These are phyloP conservation scores for Elaeis guineensis DNA, from an alignment of 176 grass and related monocot species.

Conservation along the genomic window DNA sequence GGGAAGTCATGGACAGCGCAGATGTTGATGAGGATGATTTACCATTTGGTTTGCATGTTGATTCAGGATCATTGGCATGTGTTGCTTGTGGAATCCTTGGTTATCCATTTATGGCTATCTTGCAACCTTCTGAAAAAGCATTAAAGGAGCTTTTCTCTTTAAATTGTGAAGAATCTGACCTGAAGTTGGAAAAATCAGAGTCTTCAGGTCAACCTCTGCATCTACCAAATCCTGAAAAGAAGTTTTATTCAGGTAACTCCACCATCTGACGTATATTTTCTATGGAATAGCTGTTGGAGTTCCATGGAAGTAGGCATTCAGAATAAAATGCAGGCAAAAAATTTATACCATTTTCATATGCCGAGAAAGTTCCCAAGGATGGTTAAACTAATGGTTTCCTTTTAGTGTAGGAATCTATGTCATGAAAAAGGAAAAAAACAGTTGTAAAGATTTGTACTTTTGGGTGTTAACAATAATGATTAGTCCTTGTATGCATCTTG, in stretches of 20 bases:
- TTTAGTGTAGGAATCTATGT: no score
- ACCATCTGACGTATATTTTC: no score
- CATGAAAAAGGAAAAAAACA: no score
- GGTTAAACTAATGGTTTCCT: no score
- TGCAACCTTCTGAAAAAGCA: slow-evolving; percentile 75
- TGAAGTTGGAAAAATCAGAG: slow-evolving; percentile 25
- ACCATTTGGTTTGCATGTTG: slow-evolving; percentile 83
- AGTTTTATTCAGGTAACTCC: slow-evolving; percentile 25
- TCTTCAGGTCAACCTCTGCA: slow-evolving; percentile 18
- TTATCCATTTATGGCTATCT: slow-evolving; percentile 92
- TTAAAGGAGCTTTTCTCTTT: slow-evolving; percentile 46
- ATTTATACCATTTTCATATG: no score
- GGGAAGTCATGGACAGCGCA: slow-evolving; percentile 3
- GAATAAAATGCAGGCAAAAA: no score
- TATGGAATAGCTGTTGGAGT: no score
- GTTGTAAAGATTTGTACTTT: no score
- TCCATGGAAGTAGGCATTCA: no score
- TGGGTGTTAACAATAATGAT: no score
- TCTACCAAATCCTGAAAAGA: slow-evolving; percentile 7
- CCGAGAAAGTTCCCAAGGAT: no score
- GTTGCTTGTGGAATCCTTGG: slow-evolving; percentile 99
- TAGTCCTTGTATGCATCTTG: no score
- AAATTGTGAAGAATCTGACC: slow-evolving; percentile 24
- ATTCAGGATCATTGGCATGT: slow-evolving; percentile 94
- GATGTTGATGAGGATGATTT: slow-evolving; percentile 29